Evolutionary conservation across 192 early-diverging fungal genomes (phyloP), one percentile per base, ranked within the genome.

Genomic region (Coemansia sp.): DNA sequence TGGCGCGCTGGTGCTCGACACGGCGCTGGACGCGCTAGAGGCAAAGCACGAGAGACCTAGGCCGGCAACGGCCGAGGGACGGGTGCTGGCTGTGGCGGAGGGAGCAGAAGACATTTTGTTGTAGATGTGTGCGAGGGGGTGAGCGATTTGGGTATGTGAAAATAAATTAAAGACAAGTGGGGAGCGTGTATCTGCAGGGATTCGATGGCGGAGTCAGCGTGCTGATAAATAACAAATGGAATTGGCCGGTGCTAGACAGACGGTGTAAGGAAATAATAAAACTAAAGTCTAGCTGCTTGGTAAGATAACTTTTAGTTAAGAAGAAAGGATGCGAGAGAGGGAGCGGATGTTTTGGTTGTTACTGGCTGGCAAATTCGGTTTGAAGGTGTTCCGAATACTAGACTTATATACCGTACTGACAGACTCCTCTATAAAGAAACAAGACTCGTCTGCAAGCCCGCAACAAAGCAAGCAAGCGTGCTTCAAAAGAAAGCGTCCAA

Each of bases 191-290:
- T 48, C 45, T 48, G 14, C 45, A 48, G 45, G 45, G 45, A 48
- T 48, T 48, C 2, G 45, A 48, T 48, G 45, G 14, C 45, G 45
- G 45, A 48, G 45, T 3, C 45, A 48, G 45, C 14, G 45, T 48
- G 45, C 45, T 48, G 45, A 56, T 56, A 56, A 56, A 56, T 56
- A 56, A 56, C 32, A 56, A 56, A 56, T 56, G 32, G 7, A 56
- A 56, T 33, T 56, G 54, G 6, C 22, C 11, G 32, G 54, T 33
- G 54, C 22, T 22, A 56, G 54, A 56, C 20, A 56, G 54, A 33
- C 22, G 54, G 32, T 4, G 4, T 28, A 56, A 56, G 22, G 54
- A 12, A 56, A 28, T 22, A 33, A 56, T 56, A 33, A 56, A 11
- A 33, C 4, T 56, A 54, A 41, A 41, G 45, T 15, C 45, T 48